A percentile compares a stretch with the other conserved stretches of the same genome.
These are phyloP conservation scores for Alternaria tenuissima DNA, from an alignment of 2,329 filamentous ascomycete species.

Conservation along the genomic window DNA sequence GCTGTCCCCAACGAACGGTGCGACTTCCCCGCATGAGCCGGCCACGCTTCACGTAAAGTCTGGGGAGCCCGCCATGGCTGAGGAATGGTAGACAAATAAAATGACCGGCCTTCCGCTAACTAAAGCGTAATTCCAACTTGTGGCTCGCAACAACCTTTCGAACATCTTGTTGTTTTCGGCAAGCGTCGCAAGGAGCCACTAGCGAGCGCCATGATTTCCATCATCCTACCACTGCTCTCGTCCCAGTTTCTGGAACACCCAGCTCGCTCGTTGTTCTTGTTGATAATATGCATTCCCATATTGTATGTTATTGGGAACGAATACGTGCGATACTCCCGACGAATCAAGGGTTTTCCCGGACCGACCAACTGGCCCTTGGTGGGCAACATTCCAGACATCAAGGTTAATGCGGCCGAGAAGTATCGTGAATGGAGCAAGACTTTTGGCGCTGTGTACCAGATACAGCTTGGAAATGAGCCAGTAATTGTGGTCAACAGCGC, in stretches of 20 bases:
- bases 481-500: constrained; percentile 56
- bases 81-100: neutral
- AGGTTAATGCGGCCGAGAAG: constrained; percentile 53
- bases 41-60: neutral
- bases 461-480: constrained; percentile 57
- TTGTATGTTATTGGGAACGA: constrained; percentile 51
- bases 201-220: constrained; percentile 38
- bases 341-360: constrained; percentile 51
- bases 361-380: constrained; percentile 52
- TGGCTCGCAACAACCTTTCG: neutral
- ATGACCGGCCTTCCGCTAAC: neutral
- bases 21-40: constrained; percentile 27
- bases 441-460: constrained; percentile 56
- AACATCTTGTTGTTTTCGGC: neutral
- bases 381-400: constrained; percentile 55
- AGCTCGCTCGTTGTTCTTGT: constrained; percentile 30
- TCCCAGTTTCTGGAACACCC: constrained; percentile 35
- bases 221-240: constrained; percentile 34
- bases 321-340: constrained; percentile 43
- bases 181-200: neutral
- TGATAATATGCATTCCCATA: constrained; percentile 41
- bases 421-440: constrained; percentile 54
- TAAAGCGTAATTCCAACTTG: neutral
- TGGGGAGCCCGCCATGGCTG: neutral
- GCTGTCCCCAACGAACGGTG: constrained; percentile 6